Conservation (phyloP, 1,284 basidiomycete species). For the Austroboletus niveus region DNA sequence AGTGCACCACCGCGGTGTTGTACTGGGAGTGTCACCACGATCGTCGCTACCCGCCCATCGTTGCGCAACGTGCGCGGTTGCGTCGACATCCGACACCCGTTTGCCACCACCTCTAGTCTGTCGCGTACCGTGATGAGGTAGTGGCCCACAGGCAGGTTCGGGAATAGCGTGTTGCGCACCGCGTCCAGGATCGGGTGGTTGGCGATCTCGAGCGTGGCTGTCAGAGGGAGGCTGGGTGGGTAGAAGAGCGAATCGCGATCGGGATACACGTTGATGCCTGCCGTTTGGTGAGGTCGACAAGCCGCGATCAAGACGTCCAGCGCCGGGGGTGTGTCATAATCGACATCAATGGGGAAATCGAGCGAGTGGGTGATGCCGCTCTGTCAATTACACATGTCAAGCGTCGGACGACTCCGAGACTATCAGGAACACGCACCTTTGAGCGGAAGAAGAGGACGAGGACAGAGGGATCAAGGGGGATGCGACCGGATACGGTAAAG, state of each 20-base stretch:
- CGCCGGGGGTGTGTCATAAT: slow-evolving; percentile 72
- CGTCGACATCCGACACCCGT: slow-evolving; percentile 55
- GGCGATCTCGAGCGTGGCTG: slow-evolving; percentile 71
- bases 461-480: slow-evolving; percentile 65
- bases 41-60: slow-evolving; percentile 69
- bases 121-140: slow-evolving; percentile 68
- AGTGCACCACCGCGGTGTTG: slow-evolving; percentile 68
- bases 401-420: not conserved
- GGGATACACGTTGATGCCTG: slow-evolving; percentile 52
- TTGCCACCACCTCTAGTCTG: slow-evolving; percentile 63
- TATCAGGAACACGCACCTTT: slow-evolving; percentile 46
- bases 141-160: slow-evolving; percentile 61
- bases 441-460: slow-evolving; percentile 76
- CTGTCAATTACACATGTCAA: slow-evolving; percentile 36
- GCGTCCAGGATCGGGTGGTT: slow-evolving; percentile 79
- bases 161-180: slow-evolving; percentile 66
- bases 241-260: slow-evolving; percentile 70
- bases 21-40: slow-evolving; percentile 70
- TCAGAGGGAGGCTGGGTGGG: slow-evolving; percentile 67
- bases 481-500: slow-evolving; percentile 65
- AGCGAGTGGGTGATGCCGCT: slow-evolving; percentile 75
- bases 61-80: slow-evolving; percentile 52
- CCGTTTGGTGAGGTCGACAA: slow-evolving; percentile 63
- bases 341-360: slow-evolving; percentile 77
- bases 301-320: slow-evolving; percentile 74